Evolutionary conservation across 1,284 basidiomycete genomes (phyloP).

Genomic region (Lentinula novae-zelandiae): DNA sequence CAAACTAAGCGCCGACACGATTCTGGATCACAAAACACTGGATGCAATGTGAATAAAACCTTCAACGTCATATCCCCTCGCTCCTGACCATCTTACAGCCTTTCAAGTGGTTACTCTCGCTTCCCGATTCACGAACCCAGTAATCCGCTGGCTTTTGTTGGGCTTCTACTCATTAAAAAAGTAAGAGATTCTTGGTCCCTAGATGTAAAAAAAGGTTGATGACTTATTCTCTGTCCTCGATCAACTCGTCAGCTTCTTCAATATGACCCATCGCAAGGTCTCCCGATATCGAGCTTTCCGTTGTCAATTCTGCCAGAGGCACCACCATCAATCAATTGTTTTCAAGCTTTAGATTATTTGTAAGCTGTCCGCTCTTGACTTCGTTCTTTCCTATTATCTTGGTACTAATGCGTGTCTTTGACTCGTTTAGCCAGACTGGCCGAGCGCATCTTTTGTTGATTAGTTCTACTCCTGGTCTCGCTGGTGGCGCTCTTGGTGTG

Average conservation of each 20-base stretch:
- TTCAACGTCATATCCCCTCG: conserved; percentile 21
- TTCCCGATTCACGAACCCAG: conserved; percentile 87
- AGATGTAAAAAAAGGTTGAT: not conserved
- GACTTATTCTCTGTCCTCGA: not conserved
- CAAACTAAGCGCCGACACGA: conserved; percentile 70
- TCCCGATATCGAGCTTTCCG: conserved; percentile 72
- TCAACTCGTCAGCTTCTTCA: conserved; percentile 64
- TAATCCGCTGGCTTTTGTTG: conserved; percentile 76
- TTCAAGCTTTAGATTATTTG: conserved; percentile 86
- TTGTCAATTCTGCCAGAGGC: conserved; percentile 92
- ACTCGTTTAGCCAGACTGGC: conserved; percentile 81
- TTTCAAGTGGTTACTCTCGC: conserved; percentile 87
- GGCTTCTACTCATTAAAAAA: conserved; percentile 86
- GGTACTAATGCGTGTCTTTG: too few relatives aligned
- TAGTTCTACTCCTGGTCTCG: conserved; percentile 75
- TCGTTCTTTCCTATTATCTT: not conserved
- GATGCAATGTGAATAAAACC: conserved; percentile 55
- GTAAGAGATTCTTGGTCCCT: conserved; percentile 28
- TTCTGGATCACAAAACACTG: conserved; percentile 79
- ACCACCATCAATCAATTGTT: conserved; percentile 79
- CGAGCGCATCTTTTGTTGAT: conserved; percentile 91
- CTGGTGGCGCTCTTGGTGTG: conserved; percentile 81
- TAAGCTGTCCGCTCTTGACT: conserved; percentile 28
- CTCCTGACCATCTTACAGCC: conserved; percentile 29
- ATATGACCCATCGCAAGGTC: conserved; percentile 83